Percentiles rank a stretch among this genome's conserved stretches.
phyloP scores from a whole-genome alignment of 768 basidiomycete genomes.

The Cantharellus anzutake region DNA sequence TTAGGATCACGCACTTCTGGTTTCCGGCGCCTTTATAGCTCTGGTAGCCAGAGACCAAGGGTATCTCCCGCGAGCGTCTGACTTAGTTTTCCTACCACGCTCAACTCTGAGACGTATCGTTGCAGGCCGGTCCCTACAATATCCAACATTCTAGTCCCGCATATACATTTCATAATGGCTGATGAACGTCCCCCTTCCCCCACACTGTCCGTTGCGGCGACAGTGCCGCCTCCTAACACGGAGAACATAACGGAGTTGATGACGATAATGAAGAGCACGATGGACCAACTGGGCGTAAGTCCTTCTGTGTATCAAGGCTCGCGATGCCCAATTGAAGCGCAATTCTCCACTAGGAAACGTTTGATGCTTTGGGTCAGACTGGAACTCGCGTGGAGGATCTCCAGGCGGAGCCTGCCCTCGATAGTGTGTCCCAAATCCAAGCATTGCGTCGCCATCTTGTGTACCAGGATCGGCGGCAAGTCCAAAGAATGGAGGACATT shows the following conservation, averaged over 20 bases:
- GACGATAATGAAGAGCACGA: neutral
- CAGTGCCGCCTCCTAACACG: neutral
- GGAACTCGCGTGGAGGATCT: neutral
- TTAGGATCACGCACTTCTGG: too few species aligned
- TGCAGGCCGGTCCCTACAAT: too few species aligned
- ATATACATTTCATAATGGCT: neutral
- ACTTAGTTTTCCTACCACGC: too few species aligned
- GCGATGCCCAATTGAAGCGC: neutral
- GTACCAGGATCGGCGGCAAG: conserved; percentile 25
- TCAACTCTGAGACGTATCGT: too few species aligned
- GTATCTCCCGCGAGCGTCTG: too few species aligned
- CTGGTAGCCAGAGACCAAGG: too few species aligned
- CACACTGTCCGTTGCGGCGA: neutral
- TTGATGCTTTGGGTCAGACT: neutral
- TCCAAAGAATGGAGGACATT: conserved; percentile 29
- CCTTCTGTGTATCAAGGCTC: neutral
- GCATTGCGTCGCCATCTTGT: conserved; percentile 29
- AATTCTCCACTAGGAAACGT: neutral
- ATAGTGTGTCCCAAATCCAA: conserved; percentile 19
- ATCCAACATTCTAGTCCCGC: too few species aligned
- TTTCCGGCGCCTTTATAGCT: too few species aligned
- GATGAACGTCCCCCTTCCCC: neutral
- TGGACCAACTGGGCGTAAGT: neutral
- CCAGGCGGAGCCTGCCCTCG: conserved; percentile 9
- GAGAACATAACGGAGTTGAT: neutral